Base-by-base conservation (phyloP, 2,329 filamentous ascomycete species). In the Myrmaecium sp. region DNA sequence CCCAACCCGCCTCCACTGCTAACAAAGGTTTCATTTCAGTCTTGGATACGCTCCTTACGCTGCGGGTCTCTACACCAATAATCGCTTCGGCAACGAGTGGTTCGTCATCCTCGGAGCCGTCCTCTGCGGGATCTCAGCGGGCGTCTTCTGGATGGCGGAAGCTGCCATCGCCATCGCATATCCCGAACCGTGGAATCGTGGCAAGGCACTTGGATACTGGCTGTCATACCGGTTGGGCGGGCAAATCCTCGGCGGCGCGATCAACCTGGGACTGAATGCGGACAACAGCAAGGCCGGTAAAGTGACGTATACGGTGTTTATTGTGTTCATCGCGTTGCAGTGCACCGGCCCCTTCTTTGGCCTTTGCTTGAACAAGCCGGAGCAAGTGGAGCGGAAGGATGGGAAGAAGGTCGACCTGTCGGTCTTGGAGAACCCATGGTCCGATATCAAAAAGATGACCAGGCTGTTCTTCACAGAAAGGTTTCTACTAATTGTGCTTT, bases 81-180 rank as follows among this genome's bases (percentile, higher is more conserved):
- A 79, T 41, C 62, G 74, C 0, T 81, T 64, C 38, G 72, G 71
- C 1, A 68, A 53, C 1, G 64, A 73, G 35, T 82, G 76, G 76
- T 60, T 80, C 6, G 62, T 72, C 0, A 57, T 80, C 1, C 47
- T 81, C 6, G 76, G 74, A 0, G 73, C 72, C 1, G 72, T 72
- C 0, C 54, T 75, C 0, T 81, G 75, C 34, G 75, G 75, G 11
- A 59, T 79, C 17, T 73, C 69, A 0, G 75, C 76, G 0, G 76
- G 76, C 0, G 57, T 81, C 0, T 81, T 81, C 47, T 82, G 76
- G 76, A 72, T 72, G 58, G 68, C 74, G 0, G 76, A 82, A 48
- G 72, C 72, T 1, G 74, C 76, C 0, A 77, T 82, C 30, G 74
- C 74, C 0, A 65, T 81, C 12, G 62, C 69, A 0, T 82, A 82